These are phyloP conservation scores for Cercospora zeina DNA, from an alignment of 2,329 filamentous ascomycete genomes.

Conservation along the genomic window DNA sequence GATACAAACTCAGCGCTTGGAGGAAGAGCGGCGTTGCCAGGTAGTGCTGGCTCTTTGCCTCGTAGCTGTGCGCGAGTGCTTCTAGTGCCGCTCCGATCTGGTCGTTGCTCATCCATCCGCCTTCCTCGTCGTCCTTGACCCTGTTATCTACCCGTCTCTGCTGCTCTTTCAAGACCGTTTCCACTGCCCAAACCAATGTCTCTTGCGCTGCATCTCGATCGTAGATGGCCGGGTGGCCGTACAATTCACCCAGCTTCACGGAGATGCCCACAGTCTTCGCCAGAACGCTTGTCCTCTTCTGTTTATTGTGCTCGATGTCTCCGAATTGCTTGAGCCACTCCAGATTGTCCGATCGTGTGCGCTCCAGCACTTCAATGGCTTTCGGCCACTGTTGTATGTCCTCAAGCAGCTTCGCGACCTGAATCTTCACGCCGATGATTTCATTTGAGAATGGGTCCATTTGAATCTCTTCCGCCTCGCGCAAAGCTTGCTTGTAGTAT, in stretches of 20 bases:
- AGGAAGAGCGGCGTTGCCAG: constrained; percentile 84
- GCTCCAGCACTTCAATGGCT: constrained; percentile 75
- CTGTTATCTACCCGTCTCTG: constrained; percentile 57
- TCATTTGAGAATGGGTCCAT: constrained; percentile 91
- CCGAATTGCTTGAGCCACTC: constrained; percentile 51
- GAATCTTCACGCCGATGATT: constrained; percentile 83
- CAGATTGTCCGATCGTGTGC: constrained; percentile 68
- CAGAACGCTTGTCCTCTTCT: constrained; percentile 65
- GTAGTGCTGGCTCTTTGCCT: constrained; percentile 70
- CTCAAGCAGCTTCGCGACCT: constrained; percentile 77
- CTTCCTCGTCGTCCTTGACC: constrained; percentile 64
- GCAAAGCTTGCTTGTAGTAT: constrained; percentile 78
- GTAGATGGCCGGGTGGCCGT: constrained; percentile 72
- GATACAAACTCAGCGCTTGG: constrained; percentile 72
- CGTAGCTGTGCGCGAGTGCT: constrained; percentile 76
- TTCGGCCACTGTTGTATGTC: constrained; percentile 68
- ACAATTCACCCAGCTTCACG: constrained; percentile 82
- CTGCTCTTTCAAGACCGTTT: constrained; percentile 74
- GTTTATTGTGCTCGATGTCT: constrained; percentile 45
- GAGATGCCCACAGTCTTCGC: constrained; percentile 73
- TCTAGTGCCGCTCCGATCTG: constrained; percentile 75
- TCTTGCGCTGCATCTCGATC: constrained; percentile 74
- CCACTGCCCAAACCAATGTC: constrained; percentile 75
- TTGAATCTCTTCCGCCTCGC: constrained; percentile 68
- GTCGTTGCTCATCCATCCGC: constrained; percentile 67